Base-by-base conservation (phyloP, 2,329 filamentous ascomycete genomes). In the Calonectria pteridis region DNA sequence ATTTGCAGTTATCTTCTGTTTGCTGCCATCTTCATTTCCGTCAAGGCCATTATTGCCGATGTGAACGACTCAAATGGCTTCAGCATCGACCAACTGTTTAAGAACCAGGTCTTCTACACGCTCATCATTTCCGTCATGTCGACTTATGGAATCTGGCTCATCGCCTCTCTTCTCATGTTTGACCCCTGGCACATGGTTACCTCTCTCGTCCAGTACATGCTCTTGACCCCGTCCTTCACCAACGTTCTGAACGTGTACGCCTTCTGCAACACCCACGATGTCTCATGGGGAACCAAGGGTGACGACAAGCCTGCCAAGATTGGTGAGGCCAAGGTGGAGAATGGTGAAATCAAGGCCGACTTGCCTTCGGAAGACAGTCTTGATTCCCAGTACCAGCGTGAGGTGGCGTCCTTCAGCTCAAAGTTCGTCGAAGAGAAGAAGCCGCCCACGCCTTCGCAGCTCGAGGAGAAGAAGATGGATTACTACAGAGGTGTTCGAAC, bases 131-230 rank as follows among this genome's bases (percentile, higher is more conserved):
- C 96, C 0, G 91, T 98, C 81, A 91, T 94, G 80, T 97, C 95
- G 14, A 99, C 97, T 0, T 99, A 97, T 83, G 90, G 97, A 75
- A 93, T 99, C 81, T 99, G 96, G 94, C 90, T 98, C 73, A 86
- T 99, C 65, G 94, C 95, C 0, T 98, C 95, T 11, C 89, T 99
- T 77, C 88, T 99, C 78, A 98, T 98, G 92, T 92, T 98, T 84
- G 97, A 99, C 84, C 97, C 97, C 5, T 99, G 97, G 96, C 97
- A 99, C 87, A 98, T 99, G 95, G 90, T 98, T 84, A 98, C 97
- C n/a, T 93, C 94, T 72, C 95, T 98, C 85, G 84, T 95, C 63
- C 97, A 98, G 90, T 99, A 99, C 84, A 92, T 98, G 79, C 91
- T 98, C 51, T 90, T 99, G 72, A 98, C 96, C 0, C 97, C 97